These are phyloP conservation scores for Syzygium malaccense DNA, from an alignment of 441 rosid genomes.

Conservation along the genomic window DNA sequence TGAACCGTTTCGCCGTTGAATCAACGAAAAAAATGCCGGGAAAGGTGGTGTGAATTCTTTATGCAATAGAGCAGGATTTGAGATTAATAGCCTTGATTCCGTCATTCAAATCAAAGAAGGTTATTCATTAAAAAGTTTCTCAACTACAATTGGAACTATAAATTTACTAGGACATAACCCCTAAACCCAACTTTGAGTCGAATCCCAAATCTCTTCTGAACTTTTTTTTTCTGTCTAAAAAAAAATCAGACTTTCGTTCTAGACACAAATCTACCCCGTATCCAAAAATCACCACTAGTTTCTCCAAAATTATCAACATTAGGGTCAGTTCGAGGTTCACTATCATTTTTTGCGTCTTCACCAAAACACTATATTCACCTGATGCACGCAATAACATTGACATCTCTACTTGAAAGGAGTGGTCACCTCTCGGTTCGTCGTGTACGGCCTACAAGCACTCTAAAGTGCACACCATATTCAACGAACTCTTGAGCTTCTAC, in stretches of 20 bases:
- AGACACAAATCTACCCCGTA: not conserved
- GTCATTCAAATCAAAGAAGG: not conserved
- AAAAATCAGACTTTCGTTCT: not conserved
- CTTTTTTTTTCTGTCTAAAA: not conserved
- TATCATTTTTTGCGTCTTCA: not conserved
- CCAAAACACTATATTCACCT: too few species aligned
- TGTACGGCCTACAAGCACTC: not conserved
- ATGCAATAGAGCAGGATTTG: not conserved
- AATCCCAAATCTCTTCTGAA: not conserved
- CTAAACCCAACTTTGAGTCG: not conserved
- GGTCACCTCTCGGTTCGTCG: not conserved
- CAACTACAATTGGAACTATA: not conserved
- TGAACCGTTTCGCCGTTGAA: not conserved
- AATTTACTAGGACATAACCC: not conserved
- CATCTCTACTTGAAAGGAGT: not conserved
- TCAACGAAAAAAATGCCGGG: not conserved
- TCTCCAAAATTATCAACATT: not conserved
- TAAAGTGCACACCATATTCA: not conserved
- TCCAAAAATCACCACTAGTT: not conserved
- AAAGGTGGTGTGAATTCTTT: not conserved
- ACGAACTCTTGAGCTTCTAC: not conserved
- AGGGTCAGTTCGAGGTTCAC: not conserved
- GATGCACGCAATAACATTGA: not conserved
- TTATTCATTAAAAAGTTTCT: not conserved
- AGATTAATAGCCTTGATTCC: not conserved